Base-by-base conservation (phyloP, 768 basidiomycete genomes). In the Pulveroboletus sp. region DNA sequence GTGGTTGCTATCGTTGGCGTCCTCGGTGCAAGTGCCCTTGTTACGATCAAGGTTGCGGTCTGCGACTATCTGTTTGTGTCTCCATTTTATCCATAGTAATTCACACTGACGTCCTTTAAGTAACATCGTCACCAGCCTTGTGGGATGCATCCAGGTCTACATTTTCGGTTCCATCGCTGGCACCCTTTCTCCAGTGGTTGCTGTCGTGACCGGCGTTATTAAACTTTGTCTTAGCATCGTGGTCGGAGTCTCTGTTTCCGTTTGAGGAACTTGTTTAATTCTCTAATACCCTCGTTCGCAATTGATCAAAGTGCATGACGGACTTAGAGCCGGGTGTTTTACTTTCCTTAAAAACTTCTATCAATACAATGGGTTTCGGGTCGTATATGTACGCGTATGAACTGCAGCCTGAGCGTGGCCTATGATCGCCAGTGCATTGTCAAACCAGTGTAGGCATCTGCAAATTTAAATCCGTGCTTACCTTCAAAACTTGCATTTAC, bases 271-370 rank as follows among this genome's bases (percentile, higher is more conserved):
- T 43, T 20, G 14, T 16, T 14, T 23, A 10, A 6, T 10, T 19
- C 19, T 21, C 16, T 40, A 19, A 12, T 25, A 29, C 27, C 5
- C 32, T n/a, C 8, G 16, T 23, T 32, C 23, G n/a, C n/a, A n/a
- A n/a, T n/a, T n/a, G n/a, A n/a, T n/a, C n/a, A n/a, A n/a, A n/a
- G 57, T 43, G 60, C 57, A 53, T 53, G 17, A 12, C 42, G 50
- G 43, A 38, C 31, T 55, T 47, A 39, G 43, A 40, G 46, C 17
- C 29, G 41, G 45, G 56, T 56, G 34, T 56, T 16, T 21, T 32
- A 21, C 34, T 24, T 49, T 41, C 29, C 14, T 25, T 27, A 33
- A 29, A 17, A 11, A 3, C 17, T 37, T 47, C 1, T 6, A 31
- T 16, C 13, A 43, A 48, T 50, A 37, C 40, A 13, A 47, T 36